These are phyloP conservation scores for Exophiala xenobiotica DNA, from an alignment of 2,329 filamentous ascomycete species.

Conservation along the genomic window DNA sequence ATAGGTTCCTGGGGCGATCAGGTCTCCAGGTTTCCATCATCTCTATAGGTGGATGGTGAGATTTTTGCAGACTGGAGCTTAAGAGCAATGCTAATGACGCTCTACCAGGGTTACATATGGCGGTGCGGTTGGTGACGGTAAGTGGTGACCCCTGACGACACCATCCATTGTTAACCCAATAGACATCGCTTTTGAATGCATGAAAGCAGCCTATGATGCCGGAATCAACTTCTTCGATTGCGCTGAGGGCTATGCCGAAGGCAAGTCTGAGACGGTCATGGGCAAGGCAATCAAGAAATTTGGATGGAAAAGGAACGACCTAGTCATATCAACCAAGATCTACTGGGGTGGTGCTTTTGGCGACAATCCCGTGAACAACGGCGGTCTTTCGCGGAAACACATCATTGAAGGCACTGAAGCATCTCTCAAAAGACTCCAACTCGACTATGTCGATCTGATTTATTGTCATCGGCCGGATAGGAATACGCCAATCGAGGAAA, in stretches of 20 bases:
- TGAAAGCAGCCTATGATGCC: slow-evolving; percentile 56
- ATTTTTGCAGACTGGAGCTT: no score
- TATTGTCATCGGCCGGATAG: slow-evolving; percentile 71
- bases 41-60: slow-evolving; percentile 56
- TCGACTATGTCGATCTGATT: slow-evolving; percentile 68
- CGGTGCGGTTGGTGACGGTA: slow-evolving; percentile 68
- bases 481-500: slow-evolving; percentile 68
- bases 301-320: slow-evolving; percentile 58
- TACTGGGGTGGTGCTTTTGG: slow-evolving; percentile 23
- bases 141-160: not conserved
- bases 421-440: slow-evolving; percentile 60
- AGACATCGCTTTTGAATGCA: slow-evolving; percentile 41
- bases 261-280: slow-evolving; percentile 56
- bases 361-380: slow-evolving; percentile 64
- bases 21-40: slow-evolving; percentile 74
- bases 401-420: slow-evolving; percentile 64
- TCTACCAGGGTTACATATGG: slow-evolving; percentile 66
- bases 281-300: slow-evolving; percentile 54
- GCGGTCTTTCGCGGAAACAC: slow-evolving; percentile 69
- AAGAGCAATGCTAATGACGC: not conserved
- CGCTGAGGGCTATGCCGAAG: slow-evolving; percentile 53
- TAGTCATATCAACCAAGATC: slow-evolving; percentile 54
- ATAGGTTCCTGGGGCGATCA: slow-evolving; percentile 68
- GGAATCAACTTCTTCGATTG: slow-evolving; percentile 59
- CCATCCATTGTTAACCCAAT: not conserved